Conservation (phyloP, 1,284 basidiomycete genomes). For the Ceraceosorus guamensis region DNA sequence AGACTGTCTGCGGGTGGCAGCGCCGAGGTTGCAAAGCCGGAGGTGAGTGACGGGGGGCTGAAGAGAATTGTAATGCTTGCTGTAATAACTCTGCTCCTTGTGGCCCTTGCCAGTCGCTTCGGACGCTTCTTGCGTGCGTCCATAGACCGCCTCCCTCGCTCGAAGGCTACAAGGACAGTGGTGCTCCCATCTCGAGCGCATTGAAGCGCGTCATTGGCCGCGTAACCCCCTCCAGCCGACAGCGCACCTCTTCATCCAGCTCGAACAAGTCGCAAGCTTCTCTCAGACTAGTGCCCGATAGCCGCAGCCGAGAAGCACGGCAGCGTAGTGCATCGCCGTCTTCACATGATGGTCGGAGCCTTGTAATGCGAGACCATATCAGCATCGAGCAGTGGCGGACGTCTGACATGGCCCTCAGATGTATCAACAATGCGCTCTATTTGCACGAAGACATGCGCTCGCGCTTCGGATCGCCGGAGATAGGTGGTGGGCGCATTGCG, state of each 20-base stretch:
- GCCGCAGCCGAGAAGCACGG: neutral
- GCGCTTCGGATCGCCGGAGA: conserved; percentile 14
- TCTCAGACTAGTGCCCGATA: too few species aligned
- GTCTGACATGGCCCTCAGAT: conserved; percentile 32
- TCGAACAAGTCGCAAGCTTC: neutral
- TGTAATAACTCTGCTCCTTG: too few species aligned
- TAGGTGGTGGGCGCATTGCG: conserved; percentile 22
- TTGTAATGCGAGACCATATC: neutral
- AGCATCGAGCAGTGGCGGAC: conserved; percentile 5
- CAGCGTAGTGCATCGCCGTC: neutral
- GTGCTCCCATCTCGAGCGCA: too few species aligned
- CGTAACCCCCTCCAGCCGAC: neutral
- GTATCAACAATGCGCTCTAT: conserved; percentile 39
- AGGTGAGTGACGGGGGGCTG: too few species aligned
- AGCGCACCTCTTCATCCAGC: neutral
- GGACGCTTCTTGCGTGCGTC: too few species aligned
- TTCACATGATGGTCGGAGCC: neutral
- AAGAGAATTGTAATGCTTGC: too few species aligned
- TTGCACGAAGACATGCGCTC: conserved; percentile 23
- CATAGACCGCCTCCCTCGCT: too few species aligned
- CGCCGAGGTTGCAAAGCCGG: too few species aligned
- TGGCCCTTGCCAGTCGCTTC: too few species aligned
- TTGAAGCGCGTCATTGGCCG: neutral
- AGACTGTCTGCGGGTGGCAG: too few species aligned
- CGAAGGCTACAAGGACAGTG: too few species aligned